Evolutionary conservation across 2,329 filamentous ascomycete species (phyloP), one percentile per base, ranked within the genome.

Genomic region (Paecilomyces variotii): DNA sequence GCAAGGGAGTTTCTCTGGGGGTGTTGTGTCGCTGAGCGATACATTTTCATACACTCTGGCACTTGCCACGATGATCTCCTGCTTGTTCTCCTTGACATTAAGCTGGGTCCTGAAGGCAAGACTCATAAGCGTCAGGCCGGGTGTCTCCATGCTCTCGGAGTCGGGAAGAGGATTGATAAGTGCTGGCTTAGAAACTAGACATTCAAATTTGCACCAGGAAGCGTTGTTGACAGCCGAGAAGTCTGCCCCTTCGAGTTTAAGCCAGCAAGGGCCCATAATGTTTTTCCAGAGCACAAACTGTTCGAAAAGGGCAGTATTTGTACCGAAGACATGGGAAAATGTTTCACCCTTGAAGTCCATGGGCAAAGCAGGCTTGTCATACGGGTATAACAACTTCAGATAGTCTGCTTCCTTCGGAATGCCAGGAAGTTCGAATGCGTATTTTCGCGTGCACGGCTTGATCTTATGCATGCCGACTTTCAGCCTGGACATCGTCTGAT

Each of bases 251-350:
- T 91, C 84, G 57, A 99, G 94, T 70, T 88, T 92, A 53, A 99
- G 83, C 94, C 94, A 99, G 73, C 94, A 97, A 30, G 94, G 94
- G 1, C 94, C 94, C 93, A 97, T 99, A 66, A 99, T 90, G 70
- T 96, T 96, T 78, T 97, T 97, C 89, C 92, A 97, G 4, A 99
- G 82, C 24, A 99, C 94, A 70, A 99, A 99, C 67, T 99, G 94
- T 75, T 99, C 94, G 67, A 99, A 99, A 0, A 99, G 81, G 0
- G 90, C 86, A 0, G 94, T 99, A 72, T 94, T 96, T 58, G 89
- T 88, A 28, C 95, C 94, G 65, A 99, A 99, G 26, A 96, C 87
- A 64, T 90, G 90, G 1, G 93, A 97, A 70, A 93, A 99, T 0
- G 94, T 97, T 72, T 96, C 87, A 28, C 94, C 94, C 49, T 80